Conservation (phyloP, 164 flowering plant species). For the grape (Vitis vinifera) region DNA sequence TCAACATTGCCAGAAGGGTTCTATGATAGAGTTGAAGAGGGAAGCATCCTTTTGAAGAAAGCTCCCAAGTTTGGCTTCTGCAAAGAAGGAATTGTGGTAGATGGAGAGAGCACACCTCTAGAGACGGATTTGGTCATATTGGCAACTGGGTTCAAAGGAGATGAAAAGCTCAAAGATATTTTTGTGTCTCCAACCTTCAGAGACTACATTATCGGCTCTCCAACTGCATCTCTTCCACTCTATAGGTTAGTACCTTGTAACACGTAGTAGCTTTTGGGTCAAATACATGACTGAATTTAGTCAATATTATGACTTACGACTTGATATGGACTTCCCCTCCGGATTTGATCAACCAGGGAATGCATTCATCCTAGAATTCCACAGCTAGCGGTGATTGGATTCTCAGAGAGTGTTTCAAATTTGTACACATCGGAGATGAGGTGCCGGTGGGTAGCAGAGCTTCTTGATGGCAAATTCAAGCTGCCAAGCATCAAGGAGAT, state of each 20-base stretch:
- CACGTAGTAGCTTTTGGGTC: too few species aligned
- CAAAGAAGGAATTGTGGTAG: constrained; percentile 45
- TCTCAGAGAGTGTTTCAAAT: constrained; percentile 51
- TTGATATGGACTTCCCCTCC: not conserved
- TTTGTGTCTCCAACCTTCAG: constrained; percentile 45
- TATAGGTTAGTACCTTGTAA: constrained; percentile 42
- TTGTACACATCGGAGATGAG: constrained; percentile 62
- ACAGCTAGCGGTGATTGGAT: constrained; percentile 60
- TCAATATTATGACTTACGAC: too few species aligned
- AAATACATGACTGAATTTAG: too few species aligned
- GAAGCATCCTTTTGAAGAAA: constrained; percentile 57
- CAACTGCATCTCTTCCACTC: constrained; percentile 34
- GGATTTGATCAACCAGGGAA: constrained; percentile 25
- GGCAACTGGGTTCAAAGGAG: constrained; percentile 63
- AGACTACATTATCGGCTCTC: constrained; percentile 31
- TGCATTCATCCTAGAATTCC: constrained; percentile 64
- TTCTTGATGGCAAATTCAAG: constrained; percentile 43
- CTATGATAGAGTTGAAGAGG: constrained; percentile 57
- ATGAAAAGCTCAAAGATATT: constrained; percentile 47
- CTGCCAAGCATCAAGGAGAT: constrained; percentile 51
- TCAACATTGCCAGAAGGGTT: constrained; percentile 47
- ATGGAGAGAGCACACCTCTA: constrained; percentile 30
- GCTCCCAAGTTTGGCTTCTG: constrained; percentile 45
- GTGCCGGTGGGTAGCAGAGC: constrained; percentile 52
- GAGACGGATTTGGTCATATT: constrained; percentile 60